Percentiles rank a stretch among this genome's conserved stretches.
phyloP scores from a whole-genome alignment of 2,329 filamentous ascomycete species.

The Cladosporium sphaerospermum region DNA sequence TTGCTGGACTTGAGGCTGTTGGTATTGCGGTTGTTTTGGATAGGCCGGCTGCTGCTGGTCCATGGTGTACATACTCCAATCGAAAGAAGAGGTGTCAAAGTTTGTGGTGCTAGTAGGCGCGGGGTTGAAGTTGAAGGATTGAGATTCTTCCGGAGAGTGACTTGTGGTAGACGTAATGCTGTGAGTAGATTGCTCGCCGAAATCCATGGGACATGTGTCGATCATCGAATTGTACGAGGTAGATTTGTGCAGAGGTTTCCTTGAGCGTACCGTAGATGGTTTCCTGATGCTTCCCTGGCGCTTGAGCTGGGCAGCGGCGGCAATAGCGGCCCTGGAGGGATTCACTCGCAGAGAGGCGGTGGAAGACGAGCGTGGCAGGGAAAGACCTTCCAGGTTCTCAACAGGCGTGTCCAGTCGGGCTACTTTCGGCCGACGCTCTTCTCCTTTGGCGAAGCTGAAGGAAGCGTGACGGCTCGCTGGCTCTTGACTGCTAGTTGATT shows the following conservation, averaged over 20 bases:
- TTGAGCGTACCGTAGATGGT: conserved; percentile 15
- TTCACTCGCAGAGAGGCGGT: conserved; percentile 27
- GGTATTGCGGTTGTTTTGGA: conserved; percentile 34
- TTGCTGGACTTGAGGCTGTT: conserved; percentile 31
- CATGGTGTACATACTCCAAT: conserved; percentile 40
- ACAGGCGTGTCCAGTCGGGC: conserved; percentile 30
- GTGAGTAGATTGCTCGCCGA: conserved; percentile 5
- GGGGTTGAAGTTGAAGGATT: conserved; percentile 10
- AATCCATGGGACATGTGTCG: conserved; percentile 27
- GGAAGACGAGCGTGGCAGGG: conserved; percentile 28
- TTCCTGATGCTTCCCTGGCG: conserved; percentile 29
- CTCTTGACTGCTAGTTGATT: conserved; percentile 21
- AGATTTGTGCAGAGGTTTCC: conserved; percentile 5
- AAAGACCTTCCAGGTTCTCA: conserved; percentile 30
- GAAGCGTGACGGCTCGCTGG: conserved; percentile 26
- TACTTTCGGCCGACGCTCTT: conserved; percentile 25
- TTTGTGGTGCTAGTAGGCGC: conserved; percentile 10
- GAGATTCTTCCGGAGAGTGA: conserved; percentile 13
- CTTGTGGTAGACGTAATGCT: neutral
- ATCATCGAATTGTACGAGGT: conserved; percentile 17
- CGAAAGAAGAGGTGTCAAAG: conserved; percentile 30
- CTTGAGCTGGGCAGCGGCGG: conserved; percentile 29
- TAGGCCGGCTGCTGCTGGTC: conserved; percentile 43
- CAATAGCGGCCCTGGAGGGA: conserved; percentile 30
- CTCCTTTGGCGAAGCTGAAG: conserved; percentile 24